Percentiles rank a stretch among this genome's conserved stretches.
Evolutionary conservation across 139 green algal genomes (phyloP).

Genomic region (Nannochloris sp.): DNA sequence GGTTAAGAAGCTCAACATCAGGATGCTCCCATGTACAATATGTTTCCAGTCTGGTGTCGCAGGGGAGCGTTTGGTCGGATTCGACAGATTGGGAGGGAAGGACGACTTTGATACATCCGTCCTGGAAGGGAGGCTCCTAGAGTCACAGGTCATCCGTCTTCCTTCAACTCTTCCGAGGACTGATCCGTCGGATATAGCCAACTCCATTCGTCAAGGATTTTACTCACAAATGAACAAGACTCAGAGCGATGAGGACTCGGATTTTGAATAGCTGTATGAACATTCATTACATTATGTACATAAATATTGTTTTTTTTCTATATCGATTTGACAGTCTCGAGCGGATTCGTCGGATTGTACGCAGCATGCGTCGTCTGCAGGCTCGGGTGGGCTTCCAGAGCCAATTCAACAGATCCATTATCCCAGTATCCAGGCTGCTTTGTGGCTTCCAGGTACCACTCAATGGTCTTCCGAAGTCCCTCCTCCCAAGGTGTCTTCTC

Average conservation of each 20-base stretch:
- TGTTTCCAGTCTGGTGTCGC: conserved; percentile 70
- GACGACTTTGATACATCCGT: conserved; percentile 42
- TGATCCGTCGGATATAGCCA: conserved; percentile 13
- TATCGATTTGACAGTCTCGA: background rate
- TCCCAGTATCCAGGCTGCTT: conserved; percentile 61
- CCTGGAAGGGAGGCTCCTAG: conserved; percentile 25
- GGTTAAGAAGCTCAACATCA: conserved; percentile 83
- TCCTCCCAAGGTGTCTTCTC: conserved; percentile 83
- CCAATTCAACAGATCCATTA: conserved; percentile 61
- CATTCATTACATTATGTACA: background rate
- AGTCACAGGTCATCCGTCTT: conserved; percentile 13
- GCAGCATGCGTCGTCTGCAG: background rate
- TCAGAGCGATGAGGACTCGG: conserved; percentile 56
- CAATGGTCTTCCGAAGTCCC: conserved; percentile 80
- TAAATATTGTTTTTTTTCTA: background rate
- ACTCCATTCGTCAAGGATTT: background rate
- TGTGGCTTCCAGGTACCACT: conserved; percentile 74
- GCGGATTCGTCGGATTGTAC: background rate
- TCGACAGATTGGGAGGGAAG: conserved; percentile 71
- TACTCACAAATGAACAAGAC: conserved; percentile 11
- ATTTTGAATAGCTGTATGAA: conserved; percentile 45
- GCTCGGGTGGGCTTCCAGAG: conserved; percentile 51
- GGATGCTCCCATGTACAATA: conserved; percentile 78
- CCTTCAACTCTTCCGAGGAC: background rate
- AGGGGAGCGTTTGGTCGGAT: conserved; percentile 71